A percentile compares a stretch with the other conserved stretches of the same genome.
These are phyloP conservation scores for Monosporascus sp. DNA, from an alignment of 2,329 filamentous ascomycete species.

Conservation along the genomic window DNA sequence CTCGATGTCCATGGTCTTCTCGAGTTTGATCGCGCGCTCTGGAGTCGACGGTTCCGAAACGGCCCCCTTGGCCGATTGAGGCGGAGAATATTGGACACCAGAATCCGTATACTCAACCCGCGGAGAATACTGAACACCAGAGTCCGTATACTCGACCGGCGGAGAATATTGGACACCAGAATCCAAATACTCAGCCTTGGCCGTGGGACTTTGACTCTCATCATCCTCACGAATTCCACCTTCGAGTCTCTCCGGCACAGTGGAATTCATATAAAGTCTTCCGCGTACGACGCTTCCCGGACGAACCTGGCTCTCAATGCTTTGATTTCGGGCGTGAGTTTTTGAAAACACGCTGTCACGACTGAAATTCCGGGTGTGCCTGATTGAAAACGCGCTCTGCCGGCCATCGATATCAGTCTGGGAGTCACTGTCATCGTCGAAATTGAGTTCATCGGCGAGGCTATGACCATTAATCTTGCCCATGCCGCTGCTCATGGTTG, in stretches of 20 bases:
- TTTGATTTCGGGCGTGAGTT: conserved; percentile 51
- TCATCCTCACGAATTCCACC: conserved; percentile 47
- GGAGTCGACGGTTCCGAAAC: conserved; percentile 36
- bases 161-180: conserved; percentile 57
- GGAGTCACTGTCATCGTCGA: conserved; percentile 72
- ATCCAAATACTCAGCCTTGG: conserved; percentile 60
- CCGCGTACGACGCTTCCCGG: conserved; percentile 51
- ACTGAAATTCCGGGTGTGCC: conserved; percentile 50
- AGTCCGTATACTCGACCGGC: conserved; percentile 59
- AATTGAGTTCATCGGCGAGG: conserved; percentile 84
- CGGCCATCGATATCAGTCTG: conserved; percentile 68
- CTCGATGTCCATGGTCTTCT: conserved; percentile 39
- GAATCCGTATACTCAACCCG: conserved; percentile 67
- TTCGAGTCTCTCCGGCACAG: conserved; percentile 52
- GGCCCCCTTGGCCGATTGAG: conserved; percentile 60
- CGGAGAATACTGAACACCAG: conserved; percentile 78
- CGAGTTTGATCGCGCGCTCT: conserved; percentile 35
- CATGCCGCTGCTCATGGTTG: conserved; percentile 53
- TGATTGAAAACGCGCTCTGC: conserved; percentile 53
- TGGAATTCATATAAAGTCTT: conserved; percentile 47
- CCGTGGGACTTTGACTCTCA: conserved; percentile 30
- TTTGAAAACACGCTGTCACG: conserved; percentile 48
- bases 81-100: conserved; percentile 80
- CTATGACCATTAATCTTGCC: conserved; percentile 63
- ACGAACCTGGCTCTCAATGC: conserved; percentile 52